Evolutionary conservation across 2,329 filamentous ascomycete species (phyloP), one percentile per base, ranked within the genome.

Genomic region (Aureobasidium mangrovei): DNA sequence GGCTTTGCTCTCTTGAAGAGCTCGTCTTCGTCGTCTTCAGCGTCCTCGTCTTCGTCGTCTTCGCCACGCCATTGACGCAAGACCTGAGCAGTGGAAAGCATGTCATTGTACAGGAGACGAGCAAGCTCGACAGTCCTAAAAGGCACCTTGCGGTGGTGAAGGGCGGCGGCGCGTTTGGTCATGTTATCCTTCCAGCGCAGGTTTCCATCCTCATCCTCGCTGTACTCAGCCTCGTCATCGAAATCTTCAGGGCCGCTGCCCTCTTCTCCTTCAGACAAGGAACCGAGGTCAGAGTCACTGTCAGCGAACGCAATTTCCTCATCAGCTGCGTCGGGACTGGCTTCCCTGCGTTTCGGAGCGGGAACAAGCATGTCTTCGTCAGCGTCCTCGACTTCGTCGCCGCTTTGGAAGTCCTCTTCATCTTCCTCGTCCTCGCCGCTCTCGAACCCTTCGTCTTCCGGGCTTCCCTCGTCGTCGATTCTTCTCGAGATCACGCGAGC

Each of bases 261-360:
- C 24, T 74, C 74, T 10, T 67, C 66, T 8, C 62, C 74, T 54
- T 75, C 76, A 7, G 88, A 95, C 59, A 96, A 71, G 3, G 91
- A 95, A 5, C 93, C 93, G 4, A 98, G 77, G 67, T 98, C 94
- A 0, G 93, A 98, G 69, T 98, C 94, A 64, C 89, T 95, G 65
- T 98, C 93, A 10, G 93, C 93, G 73, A 96, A 98, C 1, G 84
- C 88, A 55, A 97, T 64, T 53, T 95, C 88, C 31, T 83, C 87
- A 27, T 82, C 87, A 27, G 82, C 80, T 8, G 74, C 75, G 26
- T 69, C 60, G 35, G 61, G 61, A 52, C 69, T 77, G 36, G 79
- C 74, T 33, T 80, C 77, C 12, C 56, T 58, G 29, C 47, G 53
- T 80, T 48, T 74, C 70, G 59, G 76, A 78, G 29, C 73, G 70